A percentile compares a stretch with the other conserved stretches of the same genome.
Conservation (phyloP, 305 asterid species). For the Fraxinus dipetala region DNA sequence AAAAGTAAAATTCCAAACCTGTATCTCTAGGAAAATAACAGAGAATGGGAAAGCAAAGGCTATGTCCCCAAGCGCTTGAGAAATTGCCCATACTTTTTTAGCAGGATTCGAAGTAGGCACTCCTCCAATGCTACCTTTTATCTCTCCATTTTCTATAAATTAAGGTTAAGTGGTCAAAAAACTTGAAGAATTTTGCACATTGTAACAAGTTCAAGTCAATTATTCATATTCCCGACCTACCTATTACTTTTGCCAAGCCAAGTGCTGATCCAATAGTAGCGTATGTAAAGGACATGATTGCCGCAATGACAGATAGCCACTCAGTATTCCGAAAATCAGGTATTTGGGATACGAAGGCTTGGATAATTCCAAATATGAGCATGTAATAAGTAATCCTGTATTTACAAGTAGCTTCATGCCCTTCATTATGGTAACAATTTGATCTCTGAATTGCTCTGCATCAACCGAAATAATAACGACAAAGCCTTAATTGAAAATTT, state of each 20-base stretch:
- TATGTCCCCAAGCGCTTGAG: constrained; percentile 40
- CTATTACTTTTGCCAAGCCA: constrained; percentile 42
- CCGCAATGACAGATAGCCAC: constrained; percentile 46
- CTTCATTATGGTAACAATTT: constrained; percentile 43
- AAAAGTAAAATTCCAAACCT: constrained; percentile 23
- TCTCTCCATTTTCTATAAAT: constrained; percentile 42
- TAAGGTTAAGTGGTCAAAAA: background rate
- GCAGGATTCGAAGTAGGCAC: constrained; percentile 33
- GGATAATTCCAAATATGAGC: constrained; percentile 41
- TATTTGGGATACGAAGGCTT: constrained; percentile 40
- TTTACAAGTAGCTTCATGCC: constrained; percentile 37
- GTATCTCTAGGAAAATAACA: constrained; percentile 38
- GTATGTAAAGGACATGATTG: constrained; percentile 45
- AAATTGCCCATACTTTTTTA: constrained; percentile 36
- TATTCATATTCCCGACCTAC: constrained; percentile 17
- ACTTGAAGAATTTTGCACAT: background rate
- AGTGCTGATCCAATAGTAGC: constrained; percentile 45
- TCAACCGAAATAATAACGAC: background rate
- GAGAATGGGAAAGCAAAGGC: constrained; percentile 49
- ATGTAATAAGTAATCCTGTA: constrained; percentile 25
- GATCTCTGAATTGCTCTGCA: constrained; percentile 50
- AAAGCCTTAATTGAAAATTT: background rate
- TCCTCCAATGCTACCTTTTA: constrained; percentile 44
- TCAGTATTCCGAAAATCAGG: constrained; percentile 35
- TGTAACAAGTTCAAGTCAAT: background rate